Conservation (phyloP, 2,329 filamentous ascomycete genomes). For the Fusarium sublunatum region DNA sequence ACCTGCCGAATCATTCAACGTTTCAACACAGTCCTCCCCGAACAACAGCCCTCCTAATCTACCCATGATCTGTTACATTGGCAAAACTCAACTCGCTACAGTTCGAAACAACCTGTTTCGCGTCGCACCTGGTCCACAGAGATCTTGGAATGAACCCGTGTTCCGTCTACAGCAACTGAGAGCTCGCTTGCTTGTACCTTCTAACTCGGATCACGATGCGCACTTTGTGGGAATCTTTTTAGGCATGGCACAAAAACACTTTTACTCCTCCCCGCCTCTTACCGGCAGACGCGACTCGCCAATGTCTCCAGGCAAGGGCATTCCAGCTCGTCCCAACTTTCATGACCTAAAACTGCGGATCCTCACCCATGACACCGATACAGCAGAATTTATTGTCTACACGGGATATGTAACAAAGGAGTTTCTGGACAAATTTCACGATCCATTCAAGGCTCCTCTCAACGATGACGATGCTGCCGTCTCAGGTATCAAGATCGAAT, state of each 20-base stretch:
- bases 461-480: slow-evolving; percentile 42
- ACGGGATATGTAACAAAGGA: slow-evolving; percentile 60
- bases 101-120: slow-evolving; percentile 62
- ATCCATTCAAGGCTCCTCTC: slow-evolving; percentile 56
- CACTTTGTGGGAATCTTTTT: slow-evolving; percentile 65
- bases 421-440: slow-evolving; percentile 63
- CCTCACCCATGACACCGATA: slow-evolving; percentile 62
- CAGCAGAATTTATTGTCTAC: slow-evolving; percentile 65
- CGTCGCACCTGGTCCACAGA: slow-evolving; percentile 55
- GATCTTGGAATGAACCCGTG: slow-evolving; percentile 60
- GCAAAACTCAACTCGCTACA: slow-evolving; percentile 58
- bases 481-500: slow-evolving; percentile 58
- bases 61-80: slow-evolving; percentile 60
- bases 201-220: slow-evolving; percentile 62
- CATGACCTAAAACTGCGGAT: slow-evolving; percentile 62
- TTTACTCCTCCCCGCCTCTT: slow-evolving; percentile 53
- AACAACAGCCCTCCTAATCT: slow-evolving; percentile 39
- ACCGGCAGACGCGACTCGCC: slow-evolving; percentile 44
- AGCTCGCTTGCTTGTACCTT: slow-evolving; percentile 60
- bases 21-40: slow-evolving; percentile 40
- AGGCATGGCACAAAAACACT: slow-evolving; percentile 67
- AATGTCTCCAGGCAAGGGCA: slow-evolving; percentile 38
- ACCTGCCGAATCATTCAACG: slow-evolving; percentile 47
- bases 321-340: slow-evolving; percentile 51
- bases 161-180: slow-evolving; percentile 59